Evolutionary conservation across 1,139 yeast species (phyloP).

Genomic region (Nadsonia starkeyi-henricii): DNA sequence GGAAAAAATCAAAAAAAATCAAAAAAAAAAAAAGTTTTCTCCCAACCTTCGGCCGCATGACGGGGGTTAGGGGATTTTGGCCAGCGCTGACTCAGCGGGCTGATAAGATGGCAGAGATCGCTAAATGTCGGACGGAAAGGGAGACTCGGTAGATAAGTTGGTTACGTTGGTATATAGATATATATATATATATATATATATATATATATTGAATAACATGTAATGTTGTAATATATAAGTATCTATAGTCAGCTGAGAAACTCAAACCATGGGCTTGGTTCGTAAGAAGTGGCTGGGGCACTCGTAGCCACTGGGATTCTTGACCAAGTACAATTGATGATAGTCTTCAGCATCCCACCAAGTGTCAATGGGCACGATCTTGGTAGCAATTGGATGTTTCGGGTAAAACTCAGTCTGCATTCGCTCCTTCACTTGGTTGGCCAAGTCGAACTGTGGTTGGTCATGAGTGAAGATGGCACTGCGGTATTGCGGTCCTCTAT

Average conservation of each 20-base stretch:
- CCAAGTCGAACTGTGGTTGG: constrained; percentile 34
- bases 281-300: constrained; percentile 80
- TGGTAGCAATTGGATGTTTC: constrained; percentile 42
- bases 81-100: neutral
- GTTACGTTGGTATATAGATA: no score
- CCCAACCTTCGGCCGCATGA: neutral
- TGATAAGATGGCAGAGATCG: neutral
- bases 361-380: constrained; percentile 48
- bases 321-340: constrained; percentile 68
- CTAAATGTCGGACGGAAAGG: neutral
- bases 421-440: constrained; percentile 27
- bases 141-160: no score
- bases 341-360: constrained; percentile 92
- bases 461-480: constrained; percentile 56
- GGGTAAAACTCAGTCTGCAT: constrained; percentile 45
- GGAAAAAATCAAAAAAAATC: neutral
- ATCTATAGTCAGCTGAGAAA: no score
- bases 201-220: no score
- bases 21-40: neutral
- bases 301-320: constrained; percentile 73
- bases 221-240: no score
- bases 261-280: constrained; percentile 16
- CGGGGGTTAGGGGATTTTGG: no score
- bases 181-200: no score
- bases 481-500: constrained; percentile 71